phyloP scores from a whole-genome alignment of 306 rosid genomes.

The Mucuna pruriens region DNA sequence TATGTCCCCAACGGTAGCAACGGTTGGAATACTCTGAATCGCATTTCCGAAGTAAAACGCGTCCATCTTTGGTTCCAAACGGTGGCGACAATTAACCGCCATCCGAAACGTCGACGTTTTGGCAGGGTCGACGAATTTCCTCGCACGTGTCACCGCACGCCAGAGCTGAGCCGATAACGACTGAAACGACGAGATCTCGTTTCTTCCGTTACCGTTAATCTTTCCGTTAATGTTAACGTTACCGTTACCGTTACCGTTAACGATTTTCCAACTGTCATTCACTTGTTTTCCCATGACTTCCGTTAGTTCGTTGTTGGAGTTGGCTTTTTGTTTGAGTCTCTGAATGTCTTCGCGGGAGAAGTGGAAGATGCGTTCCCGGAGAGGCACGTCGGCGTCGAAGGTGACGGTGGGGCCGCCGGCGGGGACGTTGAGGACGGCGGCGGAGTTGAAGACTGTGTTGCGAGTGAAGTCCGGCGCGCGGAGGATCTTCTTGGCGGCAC shows the following conservation, averaged over 20 bases:
- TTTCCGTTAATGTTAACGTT: conserved; percentile 22
- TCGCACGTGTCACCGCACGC: conserved; percentile 85
- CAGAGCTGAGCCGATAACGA: conserved; percentile 84
- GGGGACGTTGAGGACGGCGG: conserved; percentile 61
- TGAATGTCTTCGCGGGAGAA: conserved; percentile 59
- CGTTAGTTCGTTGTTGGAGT: conserved; percentile 35
- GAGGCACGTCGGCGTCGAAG: conserved; percentile 55
- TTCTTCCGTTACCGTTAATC: not conserved
- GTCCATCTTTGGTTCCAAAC: conserved; percentile 70
- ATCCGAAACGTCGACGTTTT: conserved; percentile 84
- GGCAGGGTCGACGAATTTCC: conserved; percentile 44
- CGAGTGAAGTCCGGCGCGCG: conserved; percentile 61
- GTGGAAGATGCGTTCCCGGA: conserved; percentile 80
- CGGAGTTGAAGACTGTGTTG: conserved; percentile 63
- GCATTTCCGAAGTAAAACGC: conserved; percentile 86
- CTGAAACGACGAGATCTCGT: conserved; percentile 83
- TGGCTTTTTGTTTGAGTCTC: conserved; percentile 55
- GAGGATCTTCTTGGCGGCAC: conserved; percentile 44
- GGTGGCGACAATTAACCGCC: conserved; percentile 94
- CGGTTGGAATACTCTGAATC: conserved; percentile 90
- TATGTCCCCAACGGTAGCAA: conserved; percentile 56
- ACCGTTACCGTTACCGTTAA: conserved; percentile 38
- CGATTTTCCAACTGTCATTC: conserved; percentile 60
- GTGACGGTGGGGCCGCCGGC: conserved; percentile 71
- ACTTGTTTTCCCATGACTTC: conserved; percentile 50